Percentiles rank a stretch among this genome's conserved stretches.
These are phyloP conservation scores for Croton setiger DNA, from an alignment of 441 rosid genomes.

Conservation along the genomic window DNA sequence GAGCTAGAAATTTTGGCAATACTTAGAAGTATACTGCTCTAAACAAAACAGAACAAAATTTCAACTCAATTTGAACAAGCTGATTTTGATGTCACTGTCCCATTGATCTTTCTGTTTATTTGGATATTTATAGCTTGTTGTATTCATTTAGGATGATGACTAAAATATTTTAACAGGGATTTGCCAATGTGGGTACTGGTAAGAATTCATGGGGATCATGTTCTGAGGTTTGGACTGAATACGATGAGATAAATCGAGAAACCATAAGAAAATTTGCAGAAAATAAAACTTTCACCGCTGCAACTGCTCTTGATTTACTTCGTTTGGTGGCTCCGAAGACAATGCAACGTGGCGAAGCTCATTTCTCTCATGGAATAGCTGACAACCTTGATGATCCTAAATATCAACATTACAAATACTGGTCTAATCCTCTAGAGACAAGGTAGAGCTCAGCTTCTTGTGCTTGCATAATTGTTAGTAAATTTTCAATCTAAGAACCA, in stretches of 20 bases:
- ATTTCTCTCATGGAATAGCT: slow-evolving; percentile 68
- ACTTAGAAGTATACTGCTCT: not conserved
- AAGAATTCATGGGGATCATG: slow-evolving; percentile 28
- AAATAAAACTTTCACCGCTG: slow-evolving; percentile 50
- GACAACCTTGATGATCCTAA: slow-evolving; percentile 59
- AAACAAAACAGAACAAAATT: not conserved
- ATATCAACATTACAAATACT: slow-evolving; percentile 53
- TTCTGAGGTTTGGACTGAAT: slow-evolving; percentile 52
- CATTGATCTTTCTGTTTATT: not conserved
- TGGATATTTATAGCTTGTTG: not conserved
- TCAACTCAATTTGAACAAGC: not conserved
- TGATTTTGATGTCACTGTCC: not conserved
- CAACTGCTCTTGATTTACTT: slow-evolving; percentile 45
- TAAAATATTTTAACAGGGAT: slow-evolving; percentile 31
- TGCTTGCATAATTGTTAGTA: not conserved
- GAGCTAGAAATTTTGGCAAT: no score
- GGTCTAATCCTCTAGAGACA: slow-evolving; percentile 72
- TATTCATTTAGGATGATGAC: not conserved
- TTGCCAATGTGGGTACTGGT: slow-evolving; percentile 13
- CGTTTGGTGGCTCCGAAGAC: slow-evolving; percentile 55
- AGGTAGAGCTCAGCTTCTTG: slow-evolving; percentile 26
- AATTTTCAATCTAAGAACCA: not conserved
- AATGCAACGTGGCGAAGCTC: slow-evolving; percentile 59
- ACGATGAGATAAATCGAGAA: slow-evolving; percentile 45
- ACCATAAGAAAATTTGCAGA: slow-evolving; percentile 37